Evolutionary conservation across 345 rosid genomes (phyloP).

Genomic region (Brassica cretica): DNA sequence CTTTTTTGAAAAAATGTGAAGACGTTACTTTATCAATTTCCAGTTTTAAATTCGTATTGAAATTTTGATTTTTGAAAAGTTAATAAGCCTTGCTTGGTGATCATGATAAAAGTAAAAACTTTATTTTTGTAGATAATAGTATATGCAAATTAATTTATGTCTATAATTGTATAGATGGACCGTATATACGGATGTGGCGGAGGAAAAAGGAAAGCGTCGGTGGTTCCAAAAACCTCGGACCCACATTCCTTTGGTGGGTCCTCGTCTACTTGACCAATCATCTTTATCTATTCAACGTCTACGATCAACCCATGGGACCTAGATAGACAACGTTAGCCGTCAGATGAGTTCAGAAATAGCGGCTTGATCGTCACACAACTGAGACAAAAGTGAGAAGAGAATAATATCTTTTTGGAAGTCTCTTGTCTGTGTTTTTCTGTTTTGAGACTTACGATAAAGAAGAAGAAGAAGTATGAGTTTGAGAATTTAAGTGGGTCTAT

Average conservation of each 20-base stretch:
- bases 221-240: slow-evolving; percentile 54
- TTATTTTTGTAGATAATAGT: slow-evolving; percentile 13
- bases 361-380: slow-evolving; percentile 56
- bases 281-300: slow-evolving; percentile 38
- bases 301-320: neutral
- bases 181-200: slow-evolving; percentile 24
- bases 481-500: slow-evolving; percentile 39
- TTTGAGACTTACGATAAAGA: slow-evolving; percentile 72
- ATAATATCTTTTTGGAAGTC: slow-evolving; percentile 36
- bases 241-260: slow-evolving; percentile 51
- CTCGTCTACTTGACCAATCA: slow-evolving; percentile 46
- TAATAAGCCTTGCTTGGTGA: slow-evolving; percentile 26
- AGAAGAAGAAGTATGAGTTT: slow-evolving; percentile 15
- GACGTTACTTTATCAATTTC: neutral
- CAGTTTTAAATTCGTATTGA: neutral
- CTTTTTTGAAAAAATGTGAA: neutral
- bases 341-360: slow-evolving; percentile 55
- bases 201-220: slow-evolving; percentile 50
- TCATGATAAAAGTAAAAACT: slow-evolving; percentile 32
- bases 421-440: slow-evolving; percentile 26
- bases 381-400: slow-evolving; percentile 44
- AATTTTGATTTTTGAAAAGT: slow-evolving; percentile 17
- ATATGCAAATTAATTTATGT: neutral
- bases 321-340: slow-evolving; percentile 29
- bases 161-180: slow-evolving; percentile 2